Base-by-base conservation (phyloP, 352 stramenopile species). In the Plasmopara viticola region DNA sequence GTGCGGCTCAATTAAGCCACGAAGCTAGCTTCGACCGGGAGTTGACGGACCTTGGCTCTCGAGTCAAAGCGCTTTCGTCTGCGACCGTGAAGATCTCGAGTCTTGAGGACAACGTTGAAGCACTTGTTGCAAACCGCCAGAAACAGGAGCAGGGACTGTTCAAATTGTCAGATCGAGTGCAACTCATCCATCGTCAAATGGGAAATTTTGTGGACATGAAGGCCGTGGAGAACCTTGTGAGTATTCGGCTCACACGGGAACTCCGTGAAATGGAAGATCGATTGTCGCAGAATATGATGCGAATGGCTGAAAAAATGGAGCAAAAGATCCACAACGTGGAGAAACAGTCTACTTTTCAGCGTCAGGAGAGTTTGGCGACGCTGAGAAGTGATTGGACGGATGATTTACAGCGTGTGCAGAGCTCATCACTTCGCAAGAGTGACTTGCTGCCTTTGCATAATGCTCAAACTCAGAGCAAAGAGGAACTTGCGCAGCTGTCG, bases 211-310 rank as follows among this genome's bases (percentile, higher is more conserved):
- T 78, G 5, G 82, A 92, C 48, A 68, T 78, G 20, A 87, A 86
- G 53, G 65, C 70, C 2, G 72, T 92, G 8, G 75, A 88, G 41
- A 78, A 86, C 40, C 49, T 81, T 20, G 20, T 92, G 12, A 75
- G 78, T 38, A 78, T 87, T 37, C 71, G 72, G 6, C 62, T 92
- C 1, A 69, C 78, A 6, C 81, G 79, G 37, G 78, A 87, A 39
- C 72, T 90, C 44, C 71, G 81, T 40, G 77, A 86, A n/a, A 70
- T 89, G 29, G 82, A 92, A 41, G 73, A 74, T 9, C 77, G 82
- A 1, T 50, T 86, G 28, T 66, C 56, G 1, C 69, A 86, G 47
- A 87, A 66, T 35, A 51, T 88, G 7, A 58, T 68, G 9, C 75
- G 80, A 51, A 68, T 77, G 56, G 72, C 64, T 14, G 75, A 90